Base-by-base conservation (phyloP, 2,329 filamentous ascomycete genomes). In the Colletotrichum camelliae region DNA sequence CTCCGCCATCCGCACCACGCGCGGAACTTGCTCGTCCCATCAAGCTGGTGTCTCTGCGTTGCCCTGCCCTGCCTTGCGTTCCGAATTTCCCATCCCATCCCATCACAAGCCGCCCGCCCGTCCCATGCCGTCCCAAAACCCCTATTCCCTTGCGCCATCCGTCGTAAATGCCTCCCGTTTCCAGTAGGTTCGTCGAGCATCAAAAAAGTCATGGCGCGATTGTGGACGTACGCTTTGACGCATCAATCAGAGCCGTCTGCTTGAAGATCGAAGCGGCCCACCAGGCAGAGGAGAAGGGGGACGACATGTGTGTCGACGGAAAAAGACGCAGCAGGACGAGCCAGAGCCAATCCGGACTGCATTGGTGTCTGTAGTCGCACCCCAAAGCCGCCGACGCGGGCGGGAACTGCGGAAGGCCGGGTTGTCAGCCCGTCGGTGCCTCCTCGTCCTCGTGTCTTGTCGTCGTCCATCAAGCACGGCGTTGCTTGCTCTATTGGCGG, bases 191-290 rank as follows among this genome's bases (percentile, higher is more conserved):
- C 71, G 31, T 68, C 70, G 61, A 75, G 35, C 61, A 75, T 62
- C 61, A 72, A 62, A 60, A 52, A 58, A 60, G 72, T 67, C 72
- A 75, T 62, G 37, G 52, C 68, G 68, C 72, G 48, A 75, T 75
- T 69, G 31, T 67, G 15, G 57, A 27, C 68, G 21, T 29, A 62
- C 39, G 33, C 16, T 67, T 57, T 75, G 61, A 72, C 39, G 61
- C 72, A 72, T 67, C 29, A 72, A 75, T 55, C 72, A 61, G 43
- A 43, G 60, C 35, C 48, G 37, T 12, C 33, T 48, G 27, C 35
- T 35, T 58, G 60, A 21, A 52, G 21, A 74, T 71, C 52, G 52
- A 61, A 18, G 15, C 52, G 7, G 52, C 18, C 67, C 27, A 35
- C 61, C 18, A 21, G 24, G 16, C 33, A 33, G 15, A 21, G 69